Base-by-base conservation (phyloP, 129 eudicot species). In the Ambrosia artemisiifolia region DNA sequence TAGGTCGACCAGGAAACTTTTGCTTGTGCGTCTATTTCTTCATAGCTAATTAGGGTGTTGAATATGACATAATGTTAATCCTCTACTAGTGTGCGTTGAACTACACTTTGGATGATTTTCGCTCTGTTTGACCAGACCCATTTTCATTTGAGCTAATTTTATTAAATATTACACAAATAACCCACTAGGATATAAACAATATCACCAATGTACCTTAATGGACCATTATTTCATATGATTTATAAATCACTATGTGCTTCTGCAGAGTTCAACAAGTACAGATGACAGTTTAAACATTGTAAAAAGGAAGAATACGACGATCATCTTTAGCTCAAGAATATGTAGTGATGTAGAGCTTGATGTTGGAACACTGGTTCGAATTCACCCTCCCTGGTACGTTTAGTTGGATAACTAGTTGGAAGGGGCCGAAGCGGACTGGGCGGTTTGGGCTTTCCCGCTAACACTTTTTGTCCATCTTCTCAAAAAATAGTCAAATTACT, bases 371-470 rank as follows among this genome's bases (percentile, higher is more conserved):
- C 33, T 81, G 65, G 80, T 94, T 19, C 85, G 88, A 40, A 61
- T 94, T 67, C 86, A 86, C 70, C 82, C 78, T 18, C 98, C 98
- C 1, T 94, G 98, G 98, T 94, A 82, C 16, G 82, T 71, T 14
- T 28, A 63, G 47, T 34, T 36, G 68, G 30, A 14, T 35, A 63
- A 63, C 38, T 24, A 6, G 14, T 36, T 63, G 46, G 3, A 34
- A 63, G 0, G 67, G 67, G 67, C 38, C 10, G 17, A 59, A 59
- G 65, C 65, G 1, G 18, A 17, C 65, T 9, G 48, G 68, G 47
- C 14, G n/a, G 68, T 63, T 63, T 34, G 47, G 68, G 1, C 10
- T 28, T 14, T 7, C 48, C 24, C 47, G 0, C 14, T 9, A 35
- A 35, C 68, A 63, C 47, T 13, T 60, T 34, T 13, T 34, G 11